These are phyloP conservation scores for Podaxis mareebaensis DNA, from an alignment of 768 basidiomycete species.

Conservation along the genomic window DNA sequence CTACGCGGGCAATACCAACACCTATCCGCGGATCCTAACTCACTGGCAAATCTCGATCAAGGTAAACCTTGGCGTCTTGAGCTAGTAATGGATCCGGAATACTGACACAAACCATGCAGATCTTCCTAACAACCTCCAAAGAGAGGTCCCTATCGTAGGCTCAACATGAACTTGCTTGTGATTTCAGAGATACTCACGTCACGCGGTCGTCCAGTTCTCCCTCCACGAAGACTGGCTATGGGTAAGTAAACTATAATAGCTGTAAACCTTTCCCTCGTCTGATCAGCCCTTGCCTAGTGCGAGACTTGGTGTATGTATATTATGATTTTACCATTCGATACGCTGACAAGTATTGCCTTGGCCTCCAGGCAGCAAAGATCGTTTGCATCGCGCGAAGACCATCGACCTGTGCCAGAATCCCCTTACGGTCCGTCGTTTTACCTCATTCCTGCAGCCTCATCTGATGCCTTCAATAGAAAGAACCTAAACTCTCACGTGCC, in stretches of 20 bases:
- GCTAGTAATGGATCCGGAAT: neutral
- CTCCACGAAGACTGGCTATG: constrained; percentile 94
- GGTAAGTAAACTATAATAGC: constrained; percentile 46
- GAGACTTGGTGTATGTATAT: constrained; percentile 91
- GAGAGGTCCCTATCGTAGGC: constrained; percentile 89
- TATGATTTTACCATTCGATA: neutral
- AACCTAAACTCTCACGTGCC: constrained; percentile 91
- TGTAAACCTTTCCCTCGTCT: neutral
- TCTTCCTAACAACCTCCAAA: constrained; percentile 93
- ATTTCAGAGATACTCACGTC: neutral
- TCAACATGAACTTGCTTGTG: neutral
- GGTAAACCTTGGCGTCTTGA: constrained; percentile 38
- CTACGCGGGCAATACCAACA: constrained; percentile 91
- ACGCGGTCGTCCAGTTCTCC: constrained; percentile 58
- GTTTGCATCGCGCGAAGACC: constrained; percentile 78
- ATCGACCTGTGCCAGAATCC: constrained; percentile 98
- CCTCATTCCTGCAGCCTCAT: neutral
- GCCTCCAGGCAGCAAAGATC: constrained; percentile 72
- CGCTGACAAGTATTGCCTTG: neutral
- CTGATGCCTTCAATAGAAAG: constrained; percentile 63
- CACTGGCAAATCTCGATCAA: constrained; percentile 94
- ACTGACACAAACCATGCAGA: constrained; percentile 45
- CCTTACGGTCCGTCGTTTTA: constrained; percentile 65
- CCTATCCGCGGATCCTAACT: constrained; percentile 92
- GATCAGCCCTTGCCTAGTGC: constrained; percentile 52